Evolutionary conservation across 129 eudicot genomes (phyloP).

Genomic region (Deinandra increscens): DNA sequence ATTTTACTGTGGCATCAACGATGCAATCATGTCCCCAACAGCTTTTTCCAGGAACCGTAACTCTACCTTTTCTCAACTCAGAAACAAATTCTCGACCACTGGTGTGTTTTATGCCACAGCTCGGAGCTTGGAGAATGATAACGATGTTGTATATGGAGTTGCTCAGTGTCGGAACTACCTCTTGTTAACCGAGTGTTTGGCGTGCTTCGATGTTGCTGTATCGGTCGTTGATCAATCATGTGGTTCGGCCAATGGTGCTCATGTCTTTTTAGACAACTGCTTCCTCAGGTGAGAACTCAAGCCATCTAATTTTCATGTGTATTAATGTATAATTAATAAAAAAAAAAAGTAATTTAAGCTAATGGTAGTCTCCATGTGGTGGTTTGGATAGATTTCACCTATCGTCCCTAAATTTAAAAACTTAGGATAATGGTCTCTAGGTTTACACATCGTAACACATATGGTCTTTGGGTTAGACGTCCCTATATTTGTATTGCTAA

Average conservation of each 20-base stretch:
- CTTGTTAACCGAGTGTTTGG: slow-evolving; percentile 39
- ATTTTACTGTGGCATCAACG: slow-evolving; percentile 55
- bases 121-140: slow-evolving; percentile 46
- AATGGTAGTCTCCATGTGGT: too few relatives aligned
- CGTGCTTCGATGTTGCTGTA: slow-evolving; percentile 62
- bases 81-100: slow-evolving; percentile 32
- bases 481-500: too few relatives aligned
- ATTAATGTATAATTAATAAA: too few relatives aligned
- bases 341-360: too few relatives aligned
- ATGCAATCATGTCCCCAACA: slow-evolving; percentile 32
- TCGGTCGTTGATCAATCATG: slow-evolving; percentile 39
- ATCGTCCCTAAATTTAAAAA: too few relatives aligned
- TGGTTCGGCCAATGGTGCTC: slow-evolving; percentile 69
- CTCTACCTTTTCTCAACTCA: slow-evolving; percentile 49
- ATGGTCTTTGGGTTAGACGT: too few relatives aligned
- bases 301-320: too few relatives aligned
- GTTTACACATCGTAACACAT: too few relatives aligned
- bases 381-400: too few relatives aligned
- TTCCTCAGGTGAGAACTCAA: slow-evolving; percentile 46
- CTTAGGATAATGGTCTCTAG: too few relatives aligned
- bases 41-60: slow-evolving; percentile 46
- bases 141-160: slow-evolving; percentile 59
- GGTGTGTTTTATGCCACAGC: slow-evolving; percentile 48
- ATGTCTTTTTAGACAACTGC: slow-evolving; percentile 62
- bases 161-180: slow-evolving; percentile 64